These are phyloP conservation scores for Salix viminalis DNA, from an alignment of 345 rosid species.

Conservation along the genomic window DNA sequence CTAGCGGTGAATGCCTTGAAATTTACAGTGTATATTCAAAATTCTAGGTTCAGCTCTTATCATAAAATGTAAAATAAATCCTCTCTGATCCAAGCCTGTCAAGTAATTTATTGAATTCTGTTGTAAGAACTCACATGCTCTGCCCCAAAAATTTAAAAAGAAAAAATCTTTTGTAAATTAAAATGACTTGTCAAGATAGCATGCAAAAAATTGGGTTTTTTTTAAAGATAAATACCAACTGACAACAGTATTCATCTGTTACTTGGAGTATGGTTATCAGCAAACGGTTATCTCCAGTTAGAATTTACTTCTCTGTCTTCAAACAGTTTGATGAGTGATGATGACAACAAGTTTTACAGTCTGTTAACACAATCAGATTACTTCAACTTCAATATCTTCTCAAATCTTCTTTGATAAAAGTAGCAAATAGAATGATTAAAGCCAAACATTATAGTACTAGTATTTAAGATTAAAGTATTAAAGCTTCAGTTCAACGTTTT, in stretches of 20 bases:
- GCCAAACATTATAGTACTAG: not conserved
- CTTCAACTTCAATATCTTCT: not conserved
- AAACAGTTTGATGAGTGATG: not conserved
- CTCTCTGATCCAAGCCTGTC: no score
- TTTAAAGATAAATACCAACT: not conserved
- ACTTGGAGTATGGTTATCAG: not conserved
- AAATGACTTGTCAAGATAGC: not conserved
- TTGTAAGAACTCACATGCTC: no score
- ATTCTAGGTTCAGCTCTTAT: no score
- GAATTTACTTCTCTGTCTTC: not conserved
- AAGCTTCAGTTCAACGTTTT: not conserved
- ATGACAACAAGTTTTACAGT: not conserved
- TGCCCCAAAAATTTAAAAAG: no score
- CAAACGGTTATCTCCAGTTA: not conserved
- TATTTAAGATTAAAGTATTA: not conserved
- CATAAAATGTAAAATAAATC: no score
- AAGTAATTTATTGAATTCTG: no score
- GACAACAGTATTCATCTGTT: not conserved
- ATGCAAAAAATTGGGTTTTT: not conserved
- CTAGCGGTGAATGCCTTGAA: no score
- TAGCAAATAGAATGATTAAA: conserved; percentile 15
- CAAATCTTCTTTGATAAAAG: not conserved
- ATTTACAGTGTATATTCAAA: no score
- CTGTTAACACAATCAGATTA: not conserved
- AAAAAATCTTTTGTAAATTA: not conserved